Conservation (phyloP, 2,329 filamentous ascomycete genomes). For the Metarhizium rileyi region DNA sequence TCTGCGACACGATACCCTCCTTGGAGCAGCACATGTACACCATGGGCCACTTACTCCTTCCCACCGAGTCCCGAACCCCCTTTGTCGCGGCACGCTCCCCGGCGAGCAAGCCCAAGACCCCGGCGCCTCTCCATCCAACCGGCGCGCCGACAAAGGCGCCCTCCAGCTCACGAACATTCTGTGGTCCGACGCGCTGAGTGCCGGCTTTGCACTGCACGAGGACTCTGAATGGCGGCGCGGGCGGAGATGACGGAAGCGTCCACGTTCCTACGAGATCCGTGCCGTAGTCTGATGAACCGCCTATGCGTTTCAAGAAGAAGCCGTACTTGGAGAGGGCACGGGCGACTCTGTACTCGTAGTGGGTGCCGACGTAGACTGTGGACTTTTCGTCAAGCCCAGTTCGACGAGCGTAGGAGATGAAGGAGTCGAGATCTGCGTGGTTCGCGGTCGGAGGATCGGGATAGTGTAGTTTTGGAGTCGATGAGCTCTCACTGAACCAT, state of each 20-base stretch:
- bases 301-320: slow-evolving; percentile 56
- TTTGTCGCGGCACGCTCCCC: slow-evolving; percentile 62
- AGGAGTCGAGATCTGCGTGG: slow-evolving; percentile 56
- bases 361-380: slow-evolving; percentile 60
- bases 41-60: slow-evolving; percentile 58
- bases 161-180: slow-evolving; percentile 63
- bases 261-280: slow-evolving; percentile 68
- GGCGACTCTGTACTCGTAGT: slow-evolving; percentile 64
- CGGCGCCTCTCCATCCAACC: slow-evolving; percentile 55
- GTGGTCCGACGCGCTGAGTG: slow-evolving; percentile 41
- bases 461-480: slow-evolving; percentile 20
- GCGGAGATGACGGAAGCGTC: slow-evolving; percentile 35
- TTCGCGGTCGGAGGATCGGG: slow-evolving; percentile 36
- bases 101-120: slow-evolving; percentile 62
- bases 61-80: slow-evolving; percentile 65
- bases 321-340: slow-evolving; percentile 47
- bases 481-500: background rate
- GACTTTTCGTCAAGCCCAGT: slow-evolving; percentile 43
- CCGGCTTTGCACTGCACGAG: slow-evolving; percentile 62
- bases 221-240: slow-evolving; percentile 30
- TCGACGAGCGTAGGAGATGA: slow-evolving; percentile 52
- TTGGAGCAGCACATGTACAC: slow-evolving; percentile 55
- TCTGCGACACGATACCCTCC: slow-evolving; percentile 52
- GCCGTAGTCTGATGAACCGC: slow-evolving; percentile 57
- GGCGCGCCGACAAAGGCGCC: slow-evolving; percentile 70